phyloP scores from a whole-genome alignment of 495 filamentous ascomycete species.

The Usnea hakonensis region DNA sequence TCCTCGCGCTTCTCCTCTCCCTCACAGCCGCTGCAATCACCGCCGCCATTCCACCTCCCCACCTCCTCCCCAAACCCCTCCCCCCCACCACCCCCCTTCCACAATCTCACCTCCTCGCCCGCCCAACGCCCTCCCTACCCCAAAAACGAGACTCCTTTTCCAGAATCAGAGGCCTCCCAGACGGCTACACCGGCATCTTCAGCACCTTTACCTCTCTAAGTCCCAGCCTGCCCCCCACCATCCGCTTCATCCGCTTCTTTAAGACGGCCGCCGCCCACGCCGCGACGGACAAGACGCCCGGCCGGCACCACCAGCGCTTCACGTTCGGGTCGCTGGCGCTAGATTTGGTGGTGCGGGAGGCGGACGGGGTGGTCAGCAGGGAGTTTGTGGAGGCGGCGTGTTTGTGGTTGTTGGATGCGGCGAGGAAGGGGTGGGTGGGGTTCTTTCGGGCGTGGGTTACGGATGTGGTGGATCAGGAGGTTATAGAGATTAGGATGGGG shows the following conservation, averaged over 20 bases:
- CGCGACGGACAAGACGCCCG: background rate
- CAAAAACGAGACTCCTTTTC: background rate
- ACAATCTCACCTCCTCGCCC: background rate
- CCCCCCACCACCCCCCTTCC: background rate
- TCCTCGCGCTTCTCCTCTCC: background rate
- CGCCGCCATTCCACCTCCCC: background rate
- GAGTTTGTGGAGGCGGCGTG: conserved; percentile 3
- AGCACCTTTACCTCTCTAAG: background rate
- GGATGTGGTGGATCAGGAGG: background rate
- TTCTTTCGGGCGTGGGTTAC: background rate
- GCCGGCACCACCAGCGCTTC: background rate
- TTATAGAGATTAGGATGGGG: background rate
- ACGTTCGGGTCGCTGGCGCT: background rate
- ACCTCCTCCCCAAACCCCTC: background rate
- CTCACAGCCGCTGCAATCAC: conserved; percentile 1
- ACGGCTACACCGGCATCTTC: background rate
- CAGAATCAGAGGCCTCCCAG: background rate
- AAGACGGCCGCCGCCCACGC: background rate
- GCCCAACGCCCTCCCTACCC: background rate
- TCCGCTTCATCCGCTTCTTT: background rate
- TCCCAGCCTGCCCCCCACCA: background rate
- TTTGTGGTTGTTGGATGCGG: conserved; percentile 3
- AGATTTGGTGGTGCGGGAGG: background rate
- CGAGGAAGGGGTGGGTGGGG: conserved; percentile 1
- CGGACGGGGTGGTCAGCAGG: background rate